Evolutionary conservation across 306 rosid genomes (phyloP), one percentile per base, ranked within the genome.

Genomic region (Trifolium dubium): DNA sequence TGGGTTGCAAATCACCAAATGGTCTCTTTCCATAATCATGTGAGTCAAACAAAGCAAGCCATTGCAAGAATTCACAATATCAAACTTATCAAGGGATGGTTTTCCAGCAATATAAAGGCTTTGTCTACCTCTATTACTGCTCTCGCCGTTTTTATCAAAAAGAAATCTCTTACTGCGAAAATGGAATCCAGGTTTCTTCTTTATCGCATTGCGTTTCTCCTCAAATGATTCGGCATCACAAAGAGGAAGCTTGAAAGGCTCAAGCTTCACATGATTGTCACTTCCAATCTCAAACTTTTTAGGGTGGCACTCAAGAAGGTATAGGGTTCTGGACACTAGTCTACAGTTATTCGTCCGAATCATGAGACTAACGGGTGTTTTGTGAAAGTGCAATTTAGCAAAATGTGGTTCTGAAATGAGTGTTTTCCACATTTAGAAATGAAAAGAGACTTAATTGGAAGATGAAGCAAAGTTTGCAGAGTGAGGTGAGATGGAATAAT

Each of bases 1-100:
- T 23, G 23, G 23, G 23, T 23, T 23, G 23, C 23, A 23, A 23
- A 23, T 23, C 23, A 23, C 23, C 1, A 23, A 23, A 23, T 23
- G 23, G 0, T 23, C 23, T 23, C 23, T 17, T 10, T 39, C 7
- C 0, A 10, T 5, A 6, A 0, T 1, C 2, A 62, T 10, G 11
- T 56, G 47, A 46, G 40, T 46, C 80, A 84, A 64, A 60, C 78
- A 80, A 68, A 80, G 71, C 8, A 80, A 65, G 10, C 82, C 82
- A 41, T 73, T 80, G 14, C 80, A 60, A 30, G 63, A 56, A 11
- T 56, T 56, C 34, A 56, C n/a, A 28, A 56, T 40, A 6, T 23
- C 5, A 55, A 55, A 55, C 61, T 55, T 55, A 55, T 53, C 11
- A 53, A n/a, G 9, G 15, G 15, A 35, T 28, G 13, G 12, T 7